These are phyloP conservation scores for Selenicereus undatus DNA, from an alignment of 148 eudicot species.

Conservation along the genomic window DNA sequence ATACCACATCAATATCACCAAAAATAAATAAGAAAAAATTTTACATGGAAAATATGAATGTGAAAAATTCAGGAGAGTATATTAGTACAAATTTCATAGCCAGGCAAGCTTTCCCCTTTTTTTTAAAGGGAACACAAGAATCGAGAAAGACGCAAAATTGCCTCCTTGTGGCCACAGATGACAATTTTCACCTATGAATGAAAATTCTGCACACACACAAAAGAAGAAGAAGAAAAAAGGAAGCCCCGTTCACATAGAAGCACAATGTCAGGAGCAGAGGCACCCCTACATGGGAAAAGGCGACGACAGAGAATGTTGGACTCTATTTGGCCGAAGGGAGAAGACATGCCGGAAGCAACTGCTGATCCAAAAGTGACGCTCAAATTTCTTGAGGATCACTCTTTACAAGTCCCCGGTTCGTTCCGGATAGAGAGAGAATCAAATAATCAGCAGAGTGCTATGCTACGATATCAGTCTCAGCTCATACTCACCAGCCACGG, in stretches of 20 bases:
- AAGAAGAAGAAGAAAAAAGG: background rate
- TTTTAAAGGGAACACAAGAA: background rate
- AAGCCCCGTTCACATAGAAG: background rate
- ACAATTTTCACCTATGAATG: conserved; percentile 18
- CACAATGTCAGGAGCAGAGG: background rate
- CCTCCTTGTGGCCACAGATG: background rate
- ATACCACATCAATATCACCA: too few species aligned
- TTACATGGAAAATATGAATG: too few species aligned
- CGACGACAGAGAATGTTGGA: background rate
- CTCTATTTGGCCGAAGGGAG: too few species aligned
- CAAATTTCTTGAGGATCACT: background rate
- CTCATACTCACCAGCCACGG: conserved; percentile 70
- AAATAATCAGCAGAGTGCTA: background rate
- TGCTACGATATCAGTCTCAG: conserved; percentile 26
- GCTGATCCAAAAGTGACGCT: too few species aligned
- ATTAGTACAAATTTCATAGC: background rate
- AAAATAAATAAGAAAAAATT: too few species aligned
- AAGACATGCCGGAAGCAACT: too few species aligned
- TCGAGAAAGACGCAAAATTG: background rate
- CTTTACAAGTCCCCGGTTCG: background rate
- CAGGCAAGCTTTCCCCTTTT: background rate
- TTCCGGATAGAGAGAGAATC: too few species aligned
- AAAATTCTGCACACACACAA: conserved; percentile 20
- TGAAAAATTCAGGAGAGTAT: too few species aligned
- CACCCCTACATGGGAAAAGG: conserved; percentile 10